Conservation (phyloP, 2,329 filamentous ascomycete species). For the Coniochaeta sp. region DNA sequence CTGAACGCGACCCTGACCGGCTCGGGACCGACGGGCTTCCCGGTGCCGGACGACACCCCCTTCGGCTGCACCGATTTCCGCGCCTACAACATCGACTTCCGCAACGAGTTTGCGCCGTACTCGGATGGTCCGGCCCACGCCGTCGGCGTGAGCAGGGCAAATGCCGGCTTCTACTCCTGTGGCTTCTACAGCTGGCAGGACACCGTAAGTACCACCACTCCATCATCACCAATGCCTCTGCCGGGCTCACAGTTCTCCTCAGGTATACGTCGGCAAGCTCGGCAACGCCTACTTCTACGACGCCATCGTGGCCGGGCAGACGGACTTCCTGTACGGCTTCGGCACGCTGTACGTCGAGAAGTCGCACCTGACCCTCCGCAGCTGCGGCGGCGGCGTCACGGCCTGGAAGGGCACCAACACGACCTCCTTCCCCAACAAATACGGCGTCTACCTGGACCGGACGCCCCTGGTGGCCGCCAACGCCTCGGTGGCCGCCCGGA, state of each 20-base stretch:
- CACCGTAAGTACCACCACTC: constrained; percentile 35
- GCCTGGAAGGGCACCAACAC: constrained; percentile 64
- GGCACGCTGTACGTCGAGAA: constrained; percentile 55
- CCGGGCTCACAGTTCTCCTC: neutral
- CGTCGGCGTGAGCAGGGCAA: constrained; percentile 53
- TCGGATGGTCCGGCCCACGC: constrained; percentile 51
- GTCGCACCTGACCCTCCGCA: constrained; percentile 45
- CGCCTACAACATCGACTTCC: constrained; percentile 60
- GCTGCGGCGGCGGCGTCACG: constrained; percentile 59
- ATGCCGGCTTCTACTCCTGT: constrained; percentile 60
- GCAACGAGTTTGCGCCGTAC: constrained; percentile 47
- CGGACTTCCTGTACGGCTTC: constrained; percentile 63
- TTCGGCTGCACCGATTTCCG: constrained; percentile 58
- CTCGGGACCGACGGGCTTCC: constrained; percentile 51
- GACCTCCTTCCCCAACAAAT: constrained; percentile 58
- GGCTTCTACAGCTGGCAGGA: constrained; percentile 64
- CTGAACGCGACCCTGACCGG: constrained; percentile 57
- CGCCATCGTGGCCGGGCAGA: constrained; percentile 54
- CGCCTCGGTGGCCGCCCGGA: constrained; percentile 24
- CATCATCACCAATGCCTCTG: constrained; percentile 13
- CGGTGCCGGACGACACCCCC: constrained; percentile 52
- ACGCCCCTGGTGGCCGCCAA: constrained; percentile 50
- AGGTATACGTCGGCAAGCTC: constrained; percentile 56
- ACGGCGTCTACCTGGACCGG: constrained; percentile 54
- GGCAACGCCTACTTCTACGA: constrained; percentile 59